A percentile compares a stretch with the other conserved stretches of the same genome.
Evolutionary conservation across 2,329 filamentous ascomycete genomes (phyloP).

Genomic region (Apiospora aurea): DNA sequence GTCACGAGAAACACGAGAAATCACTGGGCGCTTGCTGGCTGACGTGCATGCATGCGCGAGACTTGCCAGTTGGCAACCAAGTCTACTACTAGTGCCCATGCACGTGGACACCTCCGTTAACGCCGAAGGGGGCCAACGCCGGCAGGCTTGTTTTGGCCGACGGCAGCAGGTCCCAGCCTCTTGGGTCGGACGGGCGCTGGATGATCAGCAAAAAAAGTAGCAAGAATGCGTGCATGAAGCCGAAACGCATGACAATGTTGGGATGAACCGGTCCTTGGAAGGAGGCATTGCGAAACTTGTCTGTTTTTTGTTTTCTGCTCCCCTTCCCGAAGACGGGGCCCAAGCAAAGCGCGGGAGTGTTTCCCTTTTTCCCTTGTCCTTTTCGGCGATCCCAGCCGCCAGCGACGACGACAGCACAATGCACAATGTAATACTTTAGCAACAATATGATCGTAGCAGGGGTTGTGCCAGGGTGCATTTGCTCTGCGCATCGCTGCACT

Average conservation of each 20-base stretch:
- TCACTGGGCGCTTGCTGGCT: too few relatives aligned
- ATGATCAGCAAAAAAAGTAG: background rate
- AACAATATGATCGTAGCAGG: slow-evolving; percentile 7
- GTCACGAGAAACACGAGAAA: too few relatives aligned
- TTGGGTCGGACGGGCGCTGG: background rate
- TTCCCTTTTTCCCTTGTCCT: background rate
- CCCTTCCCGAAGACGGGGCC: background rate
- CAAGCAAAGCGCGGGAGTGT: background rate
- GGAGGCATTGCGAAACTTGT: background rate
- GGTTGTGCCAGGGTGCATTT: background rate
- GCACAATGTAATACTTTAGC: background rate
- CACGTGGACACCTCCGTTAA: too few relatives aligned
- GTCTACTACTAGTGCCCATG: too few relatives aligned
- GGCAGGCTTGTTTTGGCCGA: too few relatives aligned
- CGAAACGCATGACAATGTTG: slow-evolving; percentile 1
- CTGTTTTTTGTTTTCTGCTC: background rate
- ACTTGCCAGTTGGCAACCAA: too few relatives aligned
- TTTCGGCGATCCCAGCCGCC: background rate
- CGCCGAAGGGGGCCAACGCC: too few relatives aligned
- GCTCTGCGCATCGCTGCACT: background rate
- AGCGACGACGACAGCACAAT: background rate
- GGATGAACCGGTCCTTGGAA: background rate
- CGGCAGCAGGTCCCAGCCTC: background rate
- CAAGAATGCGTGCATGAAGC: background rate
- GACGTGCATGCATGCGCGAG: too few relatives aligned